Percentiles rank a stretch among this genome's conserved stretches.
Evolutionary conservation across 2,329 filamentous ascomycete species (phyloP).

Genomic region (Aureobasidium sp.): DNA sequence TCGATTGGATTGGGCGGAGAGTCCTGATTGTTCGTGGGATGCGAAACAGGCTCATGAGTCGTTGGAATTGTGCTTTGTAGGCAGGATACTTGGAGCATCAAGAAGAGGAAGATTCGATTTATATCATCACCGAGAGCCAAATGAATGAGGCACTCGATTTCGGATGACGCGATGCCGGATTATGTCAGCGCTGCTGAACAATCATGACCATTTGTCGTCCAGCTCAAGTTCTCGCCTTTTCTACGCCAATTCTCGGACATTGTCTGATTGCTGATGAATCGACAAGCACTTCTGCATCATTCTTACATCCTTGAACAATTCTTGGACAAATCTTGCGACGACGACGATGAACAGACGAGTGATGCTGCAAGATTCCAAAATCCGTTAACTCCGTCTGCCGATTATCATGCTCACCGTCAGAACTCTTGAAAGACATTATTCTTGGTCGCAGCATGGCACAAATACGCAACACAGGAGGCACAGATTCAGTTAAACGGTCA

Average conservation of each 20-base stretch:
- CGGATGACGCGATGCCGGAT: conserved; percentile 7
- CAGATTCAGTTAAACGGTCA: too few species aligned
- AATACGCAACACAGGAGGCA: too few species aligned
- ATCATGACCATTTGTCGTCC: conserved; percentile 1
- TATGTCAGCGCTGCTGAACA: conserved; percentile 15
- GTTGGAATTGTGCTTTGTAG: background rate
- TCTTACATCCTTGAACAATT: too few species aligned
- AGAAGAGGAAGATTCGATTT: background rate
- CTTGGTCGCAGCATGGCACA: too few species aligned
- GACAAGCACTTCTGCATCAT: too few species aligned
- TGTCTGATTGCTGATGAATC: background rate
- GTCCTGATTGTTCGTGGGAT: background rate
- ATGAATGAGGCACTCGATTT: background rate
- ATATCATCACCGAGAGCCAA: too few species aligned
- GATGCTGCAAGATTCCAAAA: too few species aligned
- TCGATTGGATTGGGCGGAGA: background rate
- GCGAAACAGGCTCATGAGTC: conserved; percentile 6
- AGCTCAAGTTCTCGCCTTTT: background rate
- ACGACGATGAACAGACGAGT: too few species aligned
- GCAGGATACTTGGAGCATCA: background rate
- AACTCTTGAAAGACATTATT: too few species aligned
- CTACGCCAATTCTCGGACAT: background rate
- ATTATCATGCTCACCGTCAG: too few species aligned
- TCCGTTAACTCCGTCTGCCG: too few species aligned
- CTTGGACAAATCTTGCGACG: too few species aligned